Evolutionary conservation across 306 rosid species (phyloP), one percentile per base, ranked within the genome.

Genomic region (Oxytropis ochrocephala): DNA sequence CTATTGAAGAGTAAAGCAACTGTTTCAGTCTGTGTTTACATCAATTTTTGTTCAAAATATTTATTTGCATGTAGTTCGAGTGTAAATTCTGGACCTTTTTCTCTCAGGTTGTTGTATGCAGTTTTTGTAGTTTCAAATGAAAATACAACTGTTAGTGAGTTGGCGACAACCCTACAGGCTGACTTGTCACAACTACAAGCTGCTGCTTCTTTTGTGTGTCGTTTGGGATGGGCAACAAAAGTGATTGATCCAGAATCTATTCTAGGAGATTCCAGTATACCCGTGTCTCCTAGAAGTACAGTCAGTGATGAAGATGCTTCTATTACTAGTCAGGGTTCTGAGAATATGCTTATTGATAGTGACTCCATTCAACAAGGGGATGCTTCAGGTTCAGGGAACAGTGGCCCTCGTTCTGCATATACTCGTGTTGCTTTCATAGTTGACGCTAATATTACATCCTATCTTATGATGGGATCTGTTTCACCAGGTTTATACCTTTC

Each of bases 381-480:
- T 79, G 60, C 73, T 65, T 77, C 80, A 63, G 80, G 82, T 79
- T 72, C 84, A 65, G 96, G 82, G 55, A 85, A 82, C 73, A 6
- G 41, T 62, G 91, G 84, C 38, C 70, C 78, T 36, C 79, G 80
- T 81, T 92, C 88, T 73, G 56, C 78, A 43, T 66, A 81, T 70
- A 82, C 82, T 44, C 93, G 88, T 44, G 93, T 92, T 77, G 96
- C 98, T 65, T 90, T 92, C 83, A 80, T 92, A 55, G 96, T 92
- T 75, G 98, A 92, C 80, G 98, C 98, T 44, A 92, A 88, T 79
- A 90, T 92, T 80, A 92, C 98, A 65, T 92, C 98, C 69, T 92
- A 92, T 81, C 98, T 92, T 64, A 92, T 92, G 96, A 92, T 90
- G 96, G 98, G 98, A 18, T 92, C 98, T 70, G 96, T 92, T 85